Evolutionary conservation across 306 rosid genomes (phyloP).

Genomic region (Luffa aegyptiaca): DNA sequence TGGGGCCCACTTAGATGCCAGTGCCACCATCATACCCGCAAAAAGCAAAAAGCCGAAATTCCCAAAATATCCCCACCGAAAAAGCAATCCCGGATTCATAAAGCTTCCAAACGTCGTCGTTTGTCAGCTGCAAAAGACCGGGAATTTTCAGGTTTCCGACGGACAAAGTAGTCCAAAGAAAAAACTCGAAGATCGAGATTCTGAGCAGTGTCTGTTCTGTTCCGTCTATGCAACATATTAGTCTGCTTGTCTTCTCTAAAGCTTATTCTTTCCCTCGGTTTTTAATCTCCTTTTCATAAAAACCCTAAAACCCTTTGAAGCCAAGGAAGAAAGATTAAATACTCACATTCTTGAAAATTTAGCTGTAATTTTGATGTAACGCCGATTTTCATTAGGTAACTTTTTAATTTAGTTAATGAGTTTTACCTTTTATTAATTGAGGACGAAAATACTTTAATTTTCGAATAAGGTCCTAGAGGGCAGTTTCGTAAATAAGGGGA

Average conservation of each 20-base stretch:
- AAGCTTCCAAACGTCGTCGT: not conserved
- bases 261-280: slow-evolving; percentile 1
- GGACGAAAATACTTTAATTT: too few species aligned
- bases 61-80: slow-evolving; percentile 22
- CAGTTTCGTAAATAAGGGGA: too few species aligned
- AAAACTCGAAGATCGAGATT: slow-evolving; percentile 25
- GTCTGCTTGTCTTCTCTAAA: slow-evolving; percentile 12
- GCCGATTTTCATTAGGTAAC: too few species aligned
- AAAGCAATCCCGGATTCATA: not conserved
- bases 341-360: not conserved
- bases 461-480: too few species aligned
- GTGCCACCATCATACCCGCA: not conserved
- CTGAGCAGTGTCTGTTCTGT: slow-evolving; percentile 17
- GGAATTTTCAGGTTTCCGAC: not conserved
- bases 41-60: slow-evolving; percentile 7
- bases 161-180: slow-evolving; percentile 21
- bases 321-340: not conserved
- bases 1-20: slow-evolving; percentile 1
- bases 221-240: slow-evolving; percentile 20
- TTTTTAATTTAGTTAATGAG: too few species aligned
- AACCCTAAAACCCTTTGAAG: slow-evolving; percentile 4
- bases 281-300: not conserved
- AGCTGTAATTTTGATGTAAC: too few species aligned
- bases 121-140: not conserved
- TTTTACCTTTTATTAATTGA: too few species aligned